Conservation (phyloP, 1,284 basidiomycete genomes). For the Microbotryum violaceum region DNA sequence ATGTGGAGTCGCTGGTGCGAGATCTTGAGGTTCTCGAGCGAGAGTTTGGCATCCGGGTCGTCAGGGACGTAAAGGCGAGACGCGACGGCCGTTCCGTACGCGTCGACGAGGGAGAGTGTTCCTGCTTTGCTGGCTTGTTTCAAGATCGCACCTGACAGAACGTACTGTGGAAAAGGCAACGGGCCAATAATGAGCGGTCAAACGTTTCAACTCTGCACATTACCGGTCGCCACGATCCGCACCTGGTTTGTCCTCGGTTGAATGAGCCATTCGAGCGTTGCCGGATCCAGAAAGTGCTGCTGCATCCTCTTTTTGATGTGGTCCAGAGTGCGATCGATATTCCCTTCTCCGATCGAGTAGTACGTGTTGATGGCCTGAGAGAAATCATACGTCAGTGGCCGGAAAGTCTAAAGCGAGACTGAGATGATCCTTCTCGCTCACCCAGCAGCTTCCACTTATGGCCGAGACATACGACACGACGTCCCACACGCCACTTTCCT, state of each 20-base stretch:
- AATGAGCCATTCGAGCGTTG: conserved; percentile 42
- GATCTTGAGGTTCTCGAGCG: conserved; percentile 42
- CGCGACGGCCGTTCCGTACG: conserved; percentile 45
- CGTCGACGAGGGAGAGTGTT: conserved; percentile 41
- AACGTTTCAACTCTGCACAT: conserved; percentile 29
- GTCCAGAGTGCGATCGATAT: conserved; percentile 26
- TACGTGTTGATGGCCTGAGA: conserved; percentile 44
- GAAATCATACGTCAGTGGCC: conserved; percentile 27
- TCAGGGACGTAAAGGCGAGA: conserved; percentile 43
- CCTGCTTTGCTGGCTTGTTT: conserved; percentile 42
- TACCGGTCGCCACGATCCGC: conserved; percentile 39
- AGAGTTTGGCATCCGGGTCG: conserved; percentile 34
- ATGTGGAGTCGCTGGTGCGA: conserved; percentile 40
- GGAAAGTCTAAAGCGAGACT: not conserved
- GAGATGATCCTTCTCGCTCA: too few species aligned
- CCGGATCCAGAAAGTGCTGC: conserved; percentile 43
- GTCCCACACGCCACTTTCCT: conserved; percentile 41
- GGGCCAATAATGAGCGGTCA: not conserved
- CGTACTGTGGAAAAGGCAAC: conserved; percentile 23
- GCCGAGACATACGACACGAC: conserved; percentile 43
- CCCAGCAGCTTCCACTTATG: conserved; percentile 38
- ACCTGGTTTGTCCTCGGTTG: conserved; percentile 43
- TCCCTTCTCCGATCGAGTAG: conserved; percentile 44
- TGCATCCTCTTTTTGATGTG: conserved; percentile 42
- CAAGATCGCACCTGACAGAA: conserved; percentile 41